Conservation (phyloP, 2,329 filamentous ascomycete species). For the Talaromyces sp. region DNA sequence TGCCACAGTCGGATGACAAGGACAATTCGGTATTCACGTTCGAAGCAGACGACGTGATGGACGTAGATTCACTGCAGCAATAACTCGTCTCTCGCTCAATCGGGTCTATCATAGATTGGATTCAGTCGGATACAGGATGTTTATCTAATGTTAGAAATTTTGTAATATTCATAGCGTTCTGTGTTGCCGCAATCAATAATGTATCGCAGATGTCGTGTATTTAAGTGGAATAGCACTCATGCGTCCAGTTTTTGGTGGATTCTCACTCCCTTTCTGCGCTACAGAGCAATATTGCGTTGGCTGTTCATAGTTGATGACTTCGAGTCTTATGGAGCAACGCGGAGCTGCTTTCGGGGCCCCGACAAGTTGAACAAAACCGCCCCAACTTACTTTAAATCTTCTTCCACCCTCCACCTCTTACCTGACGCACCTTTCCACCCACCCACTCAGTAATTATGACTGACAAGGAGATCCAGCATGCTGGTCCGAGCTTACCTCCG, state of each 20-base stretch:
- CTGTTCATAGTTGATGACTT: not conserved
- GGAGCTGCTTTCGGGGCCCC: not conserved
- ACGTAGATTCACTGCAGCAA: conserved; percentile 11
- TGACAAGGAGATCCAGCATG: not conserved
- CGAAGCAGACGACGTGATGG: conserved; percentile 7
- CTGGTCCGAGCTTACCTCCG: not conserved
- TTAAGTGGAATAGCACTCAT: not conserved
- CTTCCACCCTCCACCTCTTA: not conserved
- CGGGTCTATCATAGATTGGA: not conserved
- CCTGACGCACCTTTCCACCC: not conserved
- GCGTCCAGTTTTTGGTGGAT: not conserved
- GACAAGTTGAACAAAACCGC: not conserved
- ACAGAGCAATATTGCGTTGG: not conserved
- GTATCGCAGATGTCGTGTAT: not conserved
- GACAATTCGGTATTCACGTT: conserved; percentile 1
- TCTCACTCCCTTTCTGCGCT: not conserved
- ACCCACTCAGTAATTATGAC: not conserved
- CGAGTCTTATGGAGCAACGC: not conserved
- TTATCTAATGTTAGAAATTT: not conserved
- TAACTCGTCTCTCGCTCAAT: not conserved
- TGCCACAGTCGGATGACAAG: not conserved
- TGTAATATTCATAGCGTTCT: not conserved
- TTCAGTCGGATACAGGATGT: not conserved
- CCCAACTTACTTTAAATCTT: not conserved
- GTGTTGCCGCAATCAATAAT: not conserved